Conservation (phyloP, 805 yeast species). For the Tetrapisispora pingtungensis region DNA sequence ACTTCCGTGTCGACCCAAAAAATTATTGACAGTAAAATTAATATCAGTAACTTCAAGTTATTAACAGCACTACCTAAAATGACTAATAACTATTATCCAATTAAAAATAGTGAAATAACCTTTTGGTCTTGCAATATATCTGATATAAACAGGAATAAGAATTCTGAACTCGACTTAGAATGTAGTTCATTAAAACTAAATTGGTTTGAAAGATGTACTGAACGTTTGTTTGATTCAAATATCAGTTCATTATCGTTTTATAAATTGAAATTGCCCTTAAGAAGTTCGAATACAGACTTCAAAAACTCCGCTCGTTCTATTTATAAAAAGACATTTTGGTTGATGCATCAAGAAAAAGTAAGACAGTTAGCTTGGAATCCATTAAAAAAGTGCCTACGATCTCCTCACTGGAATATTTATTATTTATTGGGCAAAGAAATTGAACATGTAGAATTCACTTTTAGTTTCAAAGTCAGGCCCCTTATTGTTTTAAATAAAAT, state of each 20-base stretch:
- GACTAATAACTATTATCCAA: too few species aligned
- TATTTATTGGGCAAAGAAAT: not conserved
- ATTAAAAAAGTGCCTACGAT: slow-evolving; percentile 3
- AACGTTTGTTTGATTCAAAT: slow-evolving; percentile 8
- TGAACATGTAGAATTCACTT: not conserved
- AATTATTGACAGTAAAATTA: too few species aligned
- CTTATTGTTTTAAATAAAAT: slow-evolving; percentile 4
- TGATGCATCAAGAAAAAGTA: slow-evolving; percentile 7
- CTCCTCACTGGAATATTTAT: not conserved
- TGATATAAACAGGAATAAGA: too few species aligned
- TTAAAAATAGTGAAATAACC: too few species aligned
- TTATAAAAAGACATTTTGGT: slow-evolving; percentile 8
- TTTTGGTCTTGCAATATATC: too few species aligned
- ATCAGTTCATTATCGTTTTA: slow-evolving; percentile 16
- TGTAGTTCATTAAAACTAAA: not conserved
- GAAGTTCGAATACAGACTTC: too few species aligned
- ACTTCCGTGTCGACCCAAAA: too few species aligned
- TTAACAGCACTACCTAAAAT: too few species aligned
- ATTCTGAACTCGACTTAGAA: too few species aligned
- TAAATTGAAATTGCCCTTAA: slow-evolving; percentile 1
- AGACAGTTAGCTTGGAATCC: slow-evolving; percentile 15
- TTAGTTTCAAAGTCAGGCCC: not conserved
- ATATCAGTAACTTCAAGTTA: too few species aligned
- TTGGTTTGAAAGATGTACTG: not conserved
- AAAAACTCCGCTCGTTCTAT: not conserved